Percentiles rank a stretch among this genome's conserved stretches.
Conservation (phyloP, 2,329 filamentous ascomycete genomes). For the Daldinia eschscholtzii region DNA sequence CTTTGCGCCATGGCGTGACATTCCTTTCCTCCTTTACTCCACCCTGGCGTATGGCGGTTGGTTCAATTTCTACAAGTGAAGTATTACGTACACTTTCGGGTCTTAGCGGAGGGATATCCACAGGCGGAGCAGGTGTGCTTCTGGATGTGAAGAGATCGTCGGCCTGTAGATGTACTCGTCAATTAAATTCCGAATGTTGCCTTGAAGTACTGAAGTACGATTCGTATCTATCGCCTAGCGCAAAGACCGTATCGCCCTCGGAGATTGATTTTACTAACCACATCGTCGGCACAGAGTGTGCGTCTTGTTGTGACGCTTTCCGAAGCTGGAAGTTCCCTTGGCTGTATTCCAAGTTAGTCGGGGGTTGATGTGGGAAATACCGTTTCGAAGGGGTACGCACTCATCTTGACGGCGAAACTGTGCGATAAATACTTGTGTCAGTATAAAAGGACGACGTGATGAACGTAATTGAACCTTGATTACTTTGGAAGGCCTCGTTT, state of each 20-base stretch:
- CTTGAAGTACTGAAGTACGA: not conserved
- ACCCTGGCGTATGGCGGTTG: conserved; percentile 8
- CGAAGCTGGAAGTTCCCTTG: conserved; percentile 56
- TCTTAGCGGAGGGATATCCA: conserved; percentile 98
- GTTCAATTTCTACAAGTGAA: not conserved
- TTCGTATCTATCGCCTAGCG: conserved; percentile 13
- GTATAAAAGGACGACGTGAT: conserved; percentile 1
- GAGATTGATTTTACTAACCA: conserved; percentile 73
- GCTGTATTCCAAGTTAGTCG: conserved; percentile 51
- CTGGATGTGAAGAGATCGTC: conserved; percentile 98
- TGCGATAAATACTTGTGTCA: conserved; percentile 24
- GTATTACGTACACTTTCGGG: conserved; percentile 90
- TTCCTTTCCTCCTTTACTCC: conserved; percentile 49
- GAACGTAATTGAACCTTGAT: not conserved
- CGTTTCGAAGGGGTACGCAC: conserved; percentile 47
- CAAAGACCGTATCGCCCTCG: not conserved
- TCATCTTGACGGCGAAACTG: conserved; percentile 54
- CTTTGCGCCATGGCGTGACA: conserved; percentile 3
- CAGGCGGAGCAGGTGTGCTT: conserved; percentile 97
- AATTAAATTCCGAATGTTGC: conserved; percentile 17
- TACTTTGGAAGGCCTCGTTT: not conserved
- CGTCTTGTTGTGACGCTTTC: conserved; percentile 91
- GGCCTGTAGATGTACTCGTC: conserved; percentile 69
- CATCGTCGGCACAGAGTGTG: conserved; percentile 98
- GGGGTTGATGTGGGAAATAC: conserved; percentile 23